A percentile compares a stretch with the other conserved stretches of the same genome.
These are phyloP conservation scores for Yamadazyma spencermartinsiae DNA, from an alignment of 1,139 yeast genomes.

Conservation along the genomic window DNA sequence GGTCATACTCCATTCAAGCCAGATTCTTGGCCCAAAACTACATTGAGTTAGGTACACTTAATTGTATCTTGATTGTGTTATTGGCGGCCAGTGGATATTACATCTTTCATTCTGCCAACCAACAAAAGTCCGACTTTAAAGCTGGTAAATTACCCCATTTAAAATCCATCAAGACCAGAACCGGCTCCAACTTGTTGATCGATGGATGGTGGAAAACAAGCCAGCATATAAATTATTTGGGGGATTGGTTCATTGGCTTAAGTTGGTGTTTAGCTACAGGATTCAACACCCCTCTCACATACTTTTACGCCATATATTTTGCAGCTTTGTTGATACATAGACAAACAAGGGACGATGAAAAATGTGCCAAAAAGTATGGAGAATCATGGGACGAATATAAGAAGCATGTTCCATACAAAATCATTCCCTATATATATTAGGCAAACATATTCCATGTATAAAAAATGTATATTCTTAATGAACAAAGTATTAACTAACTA, in stretches of 20 bases:
- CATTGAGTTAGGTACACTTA: slow-evolving; percentile 51
- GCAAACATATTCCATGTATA: background rate
- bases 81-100: slow-evolving; percentile 64
- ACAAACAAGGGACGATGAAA: slow-evolving; percentile 87
- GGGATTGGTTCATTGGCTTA: slow-evolving; percentile 91
- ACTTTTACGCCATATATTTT: slow-evolving; percentile 83
- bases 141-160: slow-evolving; percentile 67
- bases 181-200: slow-evolving; percentile 76
- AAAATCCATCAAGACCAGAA: slow-evolving; percentile 66
- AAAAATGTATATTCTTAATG: slow-evolving; percentile 1
- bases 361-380: slow-evolving; percentile 85
- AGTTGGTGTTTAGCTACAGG: slow-evolving; percentile 95
- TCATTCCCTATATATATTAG: slow-evolving; percentile 83
- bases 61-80: slow-evolving; percentile 36
- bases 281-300: slow-evolving; percentile 75
- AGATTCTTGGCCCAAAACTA: slow-evolving; percentile 64
- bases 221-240: slow-evolving; percentile 92
- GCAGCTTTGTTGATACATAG: slow-evolving; percentile 81
- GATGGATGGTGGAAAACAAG: slow-evolving; percentile 97
- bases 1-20: slow-evolving; percentile 83
- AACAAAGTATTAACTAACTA: background rate
- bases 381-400: slow-evolving; percentile 83
- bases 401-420: slow-evolving; percentile 78
- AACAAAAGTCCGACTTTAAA: slow-evolving; percentile 82
- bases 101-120: slow-evolving; percentile 81